Conservation (phyloP, 495 filamentous ascomycete species). For the Bathelium albidoporum region DNA sequence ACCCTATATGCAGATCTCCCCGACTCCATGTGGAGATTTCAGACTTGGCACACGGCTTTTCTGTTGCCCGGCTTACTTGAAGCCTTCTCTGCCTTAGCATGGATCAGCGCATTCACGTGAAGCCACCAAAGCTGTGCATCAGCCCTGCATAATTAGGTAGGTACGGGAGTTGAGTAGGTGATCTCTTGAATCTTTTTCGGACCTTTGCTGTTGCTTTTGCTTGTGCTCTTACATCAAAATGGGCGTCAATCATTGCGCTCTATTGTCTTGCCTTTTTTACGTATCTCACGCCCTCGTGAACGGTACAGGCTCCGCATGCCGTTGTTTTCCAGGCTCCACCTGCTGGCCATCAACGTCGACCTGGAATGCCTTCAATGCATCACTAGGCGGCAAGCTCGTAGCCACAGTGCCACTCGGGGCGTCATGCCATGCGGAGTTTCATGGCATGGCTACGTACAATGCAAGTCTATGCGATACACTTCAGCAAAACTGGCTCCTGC, state of each 20-base stretch:
- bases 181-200: too few relatives aligned
- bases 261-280: not conserved
- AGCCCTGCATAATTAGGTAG: not conserved
- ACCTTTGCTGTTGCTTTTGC: too few relatives aligned
- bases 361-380: constrained; percentile 19
- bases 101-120: too few relatives aligned
- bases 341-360: constrained; percentile 13
- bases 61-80: too few relatives aligned
- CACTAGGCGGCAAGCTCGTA: constrained; percentile 18
- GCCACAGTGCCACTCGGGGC: constrained; percentile 17
- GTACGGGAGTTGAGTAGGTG: too few relatives aligned
- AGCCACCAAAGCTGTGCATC: too few relatives aligned
- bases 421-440: constrained; percentile 13
- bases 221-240: not conserved
- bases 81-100: too few relatives aligned
- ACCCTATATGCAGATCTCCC: too few relatives aligned
- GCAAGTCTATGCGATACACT: constrained; percentile 9
- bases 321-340: constrained; percentile 18
- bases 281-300: not conserved
- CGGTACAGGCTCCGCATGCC: constrained; percentile 4
- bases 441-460: constrained; percentile 1
- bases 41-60: too few relatives aligned
- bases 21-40: too few relatives aligned
- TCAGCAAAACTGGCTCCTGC: constrained; percentile 11
- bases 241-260: not conserved